Conservation (phyloP, 257 asterid genomes). For the Capsicum rhomboideum region DNA sequence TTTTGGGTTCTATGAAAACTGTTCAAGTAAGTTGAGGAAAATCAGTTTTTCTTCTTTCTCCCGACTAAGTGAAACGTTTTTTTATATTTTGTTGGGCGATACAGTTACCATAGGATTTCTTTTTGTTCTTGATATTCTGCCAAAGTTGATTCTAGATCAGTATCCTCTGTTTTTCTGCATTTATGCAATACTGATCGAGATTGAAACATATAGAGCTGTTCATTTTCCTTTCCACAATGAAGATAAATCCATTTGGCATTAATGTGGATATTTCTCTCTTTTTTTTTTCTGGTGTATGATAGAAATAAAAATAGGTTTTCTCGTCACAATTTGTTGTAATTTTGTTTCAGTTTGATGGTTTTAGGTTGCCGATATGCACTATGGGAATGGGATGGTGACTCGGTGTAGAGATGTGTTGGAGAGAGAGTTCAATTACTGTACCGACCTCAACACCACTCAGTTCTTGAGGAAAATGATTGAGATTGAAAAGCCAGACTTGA, state of each 20-base stretch:
- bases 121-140: background rate
- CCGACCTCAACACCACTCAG: slow-evolving; percentile 71
- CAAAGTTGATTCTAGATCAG: background rate
- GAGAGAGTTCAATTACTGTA: slow-evolving; percentile 50
- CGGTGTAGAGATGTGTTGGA: slow-evolving; percentile 83
- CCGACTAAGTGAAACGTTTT: background rate
- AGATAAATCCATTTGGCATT: background rate
- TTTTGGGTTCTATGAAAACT: background rate
- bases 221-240: too few relatives aligned
- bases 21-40: background rate
- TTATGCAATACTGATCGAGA: background rate
- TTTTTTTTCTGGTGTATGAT: background rate
- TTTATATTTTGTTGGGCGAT: background rate
- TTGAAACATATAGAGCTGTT: background rate
- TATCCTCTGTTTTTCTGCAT: background rate
- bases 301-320: background rate
- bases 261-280: background rate
- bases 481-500: slow-evolving; percentile 82
- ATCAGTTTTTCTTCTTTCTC: too few relatives aligned
- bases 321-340: background rate
- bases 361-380: slow-evolving; percentile 98
- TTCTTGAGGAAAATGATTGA: slow-evolving; percentile 71
- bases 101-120: too few relatives aligned
- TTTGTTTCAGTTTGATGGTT: background rate
- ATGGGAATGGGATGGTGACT: slow-evolving; percentile 77